These are phyloP conservation scores for Trichophyton schoenleinii DNA, from an alignment of 2,329 filamentous ascomycete genomes.

Conservation along the genomic window DNA sequence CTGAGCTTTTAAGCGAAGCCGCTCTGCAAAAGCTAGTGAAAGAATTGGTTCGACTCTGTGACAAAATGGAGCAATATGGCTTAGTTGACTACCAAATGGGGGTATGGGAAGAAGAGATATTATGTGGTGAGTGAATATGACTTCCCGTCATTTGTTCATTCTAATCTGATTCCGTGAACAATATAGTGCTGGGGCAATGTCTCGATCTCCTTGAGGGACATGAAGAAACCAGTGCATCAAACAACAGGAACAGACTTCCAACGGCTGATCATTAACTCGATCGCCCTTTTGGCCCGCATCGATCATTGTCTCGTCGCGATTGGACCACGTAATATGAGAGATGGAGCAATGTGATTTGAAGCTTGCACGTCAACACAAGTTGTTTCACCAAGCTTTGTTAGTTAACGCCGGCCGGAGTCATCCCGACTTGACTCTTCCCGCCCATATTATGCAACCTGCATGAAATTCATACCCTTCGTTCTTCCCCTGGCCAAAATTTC, in stretches of 20 bases:
- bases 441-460: neutral
- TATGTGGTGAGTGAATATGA: conserved; percentile 50
- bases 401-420: neutral
- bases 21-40: conserved; percentile 67
- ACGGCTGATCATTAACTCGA: neutral
- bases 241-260: neutral
- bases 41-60: conserved; percentile 69
- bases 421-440: neutral
- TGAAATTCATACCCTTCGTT: conserved; percentile 1
- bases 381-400: neutral
- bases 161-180: neutral
- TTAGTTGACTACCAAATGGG: conserved; percentile 96
- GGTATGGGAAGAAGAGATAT: conserved; percentile 87
- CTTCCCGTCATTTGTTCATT: neutral
- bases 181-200: conserved; percentile 12
- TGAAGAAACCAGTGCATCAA: neutral
- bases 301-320: neutral
- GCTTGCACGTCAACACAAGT: neutral
- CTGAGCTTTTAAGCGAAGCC: conserved; percentile 53
- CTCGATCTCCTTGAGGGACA: conserved; percentile 11
- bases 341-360: conserved; percentile 1
- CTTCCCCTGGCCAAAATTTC: neutral
- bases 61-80: conserved; percentile 79
- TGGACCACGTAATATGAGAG: conserved; percentile 1
- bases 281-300: neutral